Evolutionary conservation across 306 rosid species (phyloP), one percentile per base, ranked within the genome.

Genomic region (Lagenaria siceraria): DNA sequence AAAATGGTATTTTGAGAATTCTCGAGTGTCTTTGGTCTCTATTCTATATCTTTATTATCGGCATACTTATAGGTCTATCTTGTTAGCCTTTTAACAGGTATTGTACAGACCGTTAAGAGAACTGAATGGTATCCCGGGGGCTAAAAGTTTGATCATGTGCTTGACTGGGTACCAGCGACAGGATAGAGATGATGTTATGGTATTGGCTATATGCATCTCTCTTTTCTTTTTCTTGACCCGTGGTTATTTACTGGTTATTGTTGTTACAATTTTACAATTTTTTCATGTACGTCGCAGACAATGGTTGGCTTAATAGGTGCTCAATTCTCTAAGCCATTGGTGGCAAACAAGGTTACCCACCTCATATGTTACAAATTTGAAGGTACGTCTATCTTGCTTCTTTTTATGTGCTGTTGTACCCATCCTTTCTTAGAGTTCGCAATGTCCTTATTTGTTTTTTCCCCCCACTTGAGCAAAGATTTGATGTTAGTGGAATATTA

Each of bases 101-200:
- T 83, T 95, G 83, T 95, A 95, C 86, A 86, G 92, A 62, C 97
- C 97, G 35, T 90, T 66, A 31, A 89, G 80, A 79, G 87, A 88
- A 78, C 85, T 89, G 78, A 82, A 86, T 82, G 97, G 97, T 40
- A 89, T 95, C 63, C 90, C 92, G 0, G 97, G 90, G 42, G 98
- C 97, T 6, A 80, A 84, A 82, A 70, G 77, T 81, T 81, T 89
- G 76, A 17, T 85, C 58, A 70, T 94, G 76, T 95, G 98, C 88
- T 82, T 95, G 86, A 95, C 98, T 77, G 97, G 98, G 74, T 95
- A 93, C 84, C 89, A 88, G 24, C 91, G 97, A 71, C 97, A 88
- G 82, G 98, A 91, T 84, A 89, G 97, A 81, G 98, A 91, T 77
- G 98, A 93, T 83, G 88, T 91, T 68, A 93, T 93, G 98, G 97